Conservation (phyloP, 176 grass and related monocot species). For the Paspalum notatum region DNA sequence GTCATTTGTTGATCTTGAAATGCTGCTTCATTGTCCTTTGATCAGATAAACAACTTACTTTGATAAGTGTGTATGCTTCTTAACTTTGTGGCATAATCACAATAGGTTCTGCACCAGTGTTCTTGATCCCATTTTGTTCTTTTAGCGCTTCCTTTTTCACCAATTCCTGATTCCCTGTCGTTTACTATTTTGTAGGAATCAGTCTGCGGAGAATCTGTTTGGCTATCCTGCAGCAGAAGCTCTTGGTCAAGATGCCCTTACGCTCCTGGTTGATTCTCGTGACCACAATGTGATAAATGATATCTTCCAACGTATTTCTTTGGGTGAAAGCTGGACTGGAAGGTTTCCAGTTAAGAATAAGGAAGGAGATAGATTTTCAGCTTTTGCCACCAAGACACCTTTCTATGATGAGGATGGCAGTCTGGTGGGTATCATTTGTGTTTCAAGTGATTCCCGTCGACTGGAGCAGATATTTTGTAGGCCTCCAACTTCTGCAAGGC, state of each 20-base stretch:
- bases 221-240: constrained; percentile 84
- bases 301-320: constrained; percentile 62
- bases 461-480: constrained; percentile 60
- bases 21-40: not conserved
- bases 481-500: constrained; percentile 57
- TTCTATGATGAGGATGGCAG: constrained; percentile 90
- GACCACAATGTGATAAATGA: constrained; percentile 55
- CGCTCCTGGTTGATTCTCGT: constrained; percentile 65
- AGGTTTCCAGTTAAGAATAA: constrained; percentile 86
- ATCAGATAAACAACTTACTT: not conserved
- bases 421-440: constrained; percentile 85
- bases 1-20: constrained; percentile 1
- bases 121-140: not conserved
- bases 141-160: constrained; percentile 24
- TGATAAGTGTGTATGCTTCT: not conserved
- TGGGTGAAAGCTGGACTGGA: constrained; percentile 88
- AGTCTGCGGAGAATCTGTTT: constrained; percentile 79
- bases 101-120: not conserved
- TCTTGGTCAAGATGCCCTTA: constrained; percentile 75
- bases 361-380: constrained; percentile 68
- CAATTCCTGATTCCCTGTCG: not conserved
- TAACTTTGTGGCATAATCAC: constrained; percentile 19
- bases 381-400: constrained; percentile 78
- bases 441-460: constrained; percentile 68
- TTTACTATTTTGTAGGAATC: constrained; percentile 69